phyloP scores from a whole-genome alignment of 352 stramenopile species.

The Globisporangium radiosum region DNA sequence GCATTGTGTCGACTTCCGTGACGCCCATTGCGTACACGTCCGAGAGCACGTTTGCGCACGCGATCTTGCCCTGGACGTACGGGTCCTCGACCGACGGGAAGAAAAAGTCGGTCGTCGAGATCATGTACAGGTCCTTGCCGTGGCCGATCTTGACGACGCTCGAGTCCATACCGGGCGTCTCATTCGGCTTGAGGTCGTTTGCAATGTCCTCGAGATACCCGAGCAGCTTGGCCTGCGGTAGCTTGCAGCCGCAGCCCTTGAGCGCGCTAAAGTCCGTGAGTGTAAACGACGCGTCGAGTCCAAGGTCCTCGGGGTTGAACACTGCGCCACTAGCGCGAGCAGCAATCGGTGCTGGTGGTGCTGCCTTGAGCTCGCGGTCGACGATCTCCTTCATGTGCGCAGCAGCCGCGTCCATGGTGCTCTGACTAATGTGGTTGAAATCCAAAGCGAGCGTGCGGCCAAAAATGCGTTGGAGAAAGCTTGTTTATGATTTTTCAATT shows the following conservation, averaged over 20 bases:
- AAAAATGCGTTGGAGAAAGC: too few species aligned
- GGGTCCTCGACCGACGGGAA: constrained; percentile 93
- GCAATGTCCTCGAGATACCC: constrained; percentile 86
- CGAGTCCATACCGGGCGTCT: constrained; percentile 86
- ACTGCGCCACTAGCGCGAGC: constrained; percentile 1
- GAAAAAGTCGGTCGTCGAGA: constrained; percentile 96
- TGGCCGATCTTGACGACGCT: constrained; percentile 88
- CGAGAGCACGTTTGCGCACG: constrained; percentile 92
- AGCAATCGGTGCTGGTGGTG: too few species aligned
- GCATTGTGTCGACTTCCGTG: constrained; percentile 91
- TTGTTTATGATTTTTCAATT: too few species aligned
- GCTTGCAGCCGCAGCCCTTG: constrained; percentile 96
- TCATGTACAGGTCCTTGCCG: constrained; percentile 76
- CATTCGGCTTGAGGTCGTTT: constrained; percentile 90
- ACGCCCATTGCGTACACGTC: constrained; percentile 94
- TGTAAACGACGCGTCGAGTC: constrained; percentile 70
- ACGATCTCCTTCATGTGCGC: too few species aligned
- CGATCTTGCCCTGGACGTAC: constrained; percentile 91
- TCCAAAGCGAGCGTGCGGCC: too few species aligned
- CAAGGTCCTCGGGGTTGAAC: constrained; percentile 55
- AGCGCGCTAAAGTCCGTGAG: constrained; percentile 84
- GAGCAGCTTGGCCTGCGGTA: constrained; percentile 91
- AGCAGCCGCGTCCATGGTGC: too few species aligned
- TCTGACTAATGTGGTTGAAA: too few species aligned
- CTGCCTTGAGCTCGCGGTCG: too few species aligned